Base-by-base conservation (phyloP, 345 rosid genomes). In the Toxicodendron radicans region DNA sequence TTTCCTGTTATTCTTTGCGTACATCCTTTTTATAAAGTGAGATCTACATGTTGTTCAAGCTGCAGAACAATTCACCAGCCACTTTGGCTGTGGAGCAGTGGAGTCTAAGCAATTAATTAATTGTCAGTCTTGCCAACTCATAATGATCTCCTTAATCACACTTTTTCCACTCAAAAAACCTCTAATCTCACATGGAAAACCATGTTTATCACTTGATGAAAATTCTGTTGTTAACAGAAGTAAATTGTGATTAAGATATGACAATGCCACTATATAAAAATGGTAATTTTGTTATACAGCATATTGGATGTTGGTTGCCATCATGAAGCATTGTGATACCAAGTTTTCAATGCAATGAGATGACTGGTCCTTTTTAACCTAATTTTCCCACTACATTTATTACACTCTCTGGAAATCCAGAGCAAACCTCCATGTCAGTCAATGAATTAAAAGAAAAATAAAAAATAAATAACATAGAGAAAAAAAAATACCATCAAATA, bases 121-220 rank as follows among this genome's bases (percentile, higher is more conserved):
- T 41, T 70, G 63, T 43, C 64, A 71, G 59, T 70, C 58, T n/a
- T 59, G 46, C 66, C 66, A 46, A 71, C 48, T 59, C 51, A 72
- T 61, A 20, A 63, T 51, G 41, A 51, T 23, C 60, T 32, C n/a
- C 66, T 72, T 32, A 33, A 61, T 72, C 48, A 48, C 32, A 12
- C 30, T 10, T 71, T 43, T 6, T 45, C 45, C 56, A 46, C n/a
- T 17, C 54, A 18, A 60, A 7, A 60, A 60, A 46, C 46, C 58
- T 45, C 48, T 18, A 27, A 46, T 27, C 24, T 62, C 68, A 51
- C 59, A 52, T 49, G 58, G 10, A 51, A 63, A 59, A 18, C 21
- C 7, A 18, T 43, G 8, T 58, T 43, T 38, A 38, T 38, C 43
- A 48, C 30, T 21, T 66, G 70, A 46, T 66, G 33, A 27, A 66